Percentiles rank a stretch among this genome's conserved stretches.
Conservation (phyloP, 441 rosid species). For the Capsella rubella region DNA sequence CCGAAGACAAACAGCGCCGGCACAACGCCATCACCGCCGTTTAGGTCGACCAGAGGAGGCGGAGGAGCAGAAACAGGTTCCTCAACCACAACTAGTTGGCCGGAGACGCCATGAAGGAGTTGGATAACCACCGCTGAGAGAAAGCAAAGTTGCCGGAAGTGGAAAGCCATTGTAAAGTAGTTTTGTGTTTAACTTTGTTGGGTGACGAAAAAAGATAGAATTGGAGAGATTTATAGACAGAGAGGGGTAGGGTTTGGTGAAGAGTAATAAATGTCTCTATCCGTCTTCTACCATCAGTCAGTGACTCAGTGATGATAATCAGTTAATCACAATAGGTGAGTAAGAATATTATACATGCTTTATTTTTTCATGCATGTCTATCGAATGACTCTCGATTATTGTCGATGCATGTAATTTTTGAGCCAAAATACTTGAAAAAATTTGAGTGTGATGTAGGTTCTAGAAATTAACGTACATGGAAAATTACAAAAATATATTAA, state of each 20-base stretch:
- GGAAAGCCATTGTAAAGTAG: conserved; percentile 32
- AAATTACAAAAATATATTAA: not conserved
- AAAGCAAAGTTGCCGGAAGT: conserved; percentile 20
- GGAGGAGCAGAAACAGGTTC: conserved; percentile 34
- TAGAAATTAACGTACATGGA: not conserved
- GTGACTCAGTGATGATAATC: not conserved
- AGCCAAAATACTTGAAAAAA: not conserved
- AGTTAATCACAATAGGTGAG: conserved; percentile 2
- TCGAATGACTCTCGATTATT: not conserved
- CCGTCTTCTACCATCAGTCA: conserved; percentile 47
- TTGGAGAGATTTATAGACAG: conserved; percentile 42
- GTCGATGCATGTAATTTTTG: no score
- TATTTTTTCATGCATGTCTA: conserved; percentile 1
- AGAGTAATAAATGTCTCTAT: conserved; percentile 57
- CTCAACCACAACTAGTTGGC: conserved; percentile 37
- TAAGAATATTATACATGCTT: no score
- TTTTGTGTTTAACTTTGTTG: not conserved
- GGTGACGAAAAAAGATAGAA: not conserved
- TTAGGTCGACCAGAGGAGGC: conserved; percentile 40
- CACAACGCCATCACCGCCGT: conserved; percentile 52
- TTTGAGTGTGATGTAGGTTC: not conserved
- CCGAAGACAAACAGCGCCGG: conserved; percentile 92
- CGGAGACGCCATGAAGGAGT: conserved; percentile 26
- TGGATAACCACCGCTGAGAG: conserved; percentile 24
- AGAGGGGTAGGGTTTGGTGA: conserved; percentile 47